Evolutionary conservation across 805 yeast genomes (phyloP).

Genomic region (Candida broadrunensis): DNA sequence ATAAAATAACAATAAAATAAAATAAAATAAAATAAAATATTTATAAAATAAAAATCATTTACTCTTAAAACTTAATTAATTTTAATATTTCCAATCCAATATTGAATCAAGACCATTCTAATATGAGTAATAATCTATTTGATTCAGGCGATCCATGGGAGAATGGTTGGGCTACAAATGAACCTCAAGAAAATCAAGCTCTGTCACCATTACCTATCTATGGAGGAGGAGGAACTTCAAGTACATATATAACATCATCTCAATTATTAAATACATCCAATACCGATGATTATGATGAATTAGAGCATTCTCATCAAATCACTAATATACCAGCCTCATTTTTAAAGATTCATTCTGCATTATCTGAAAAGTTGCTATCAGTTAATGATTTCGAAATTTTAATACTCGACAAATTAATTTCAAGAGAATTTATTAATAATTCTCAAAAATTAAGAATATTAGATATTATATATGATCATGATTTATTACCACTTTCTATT

Average conservation of each 20-base stretch:
- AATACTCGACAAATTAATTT: constrained; percentile 26
- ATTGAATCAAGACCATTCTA: too few species aligned
- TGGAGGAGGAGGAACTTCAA: constrained; percentile 5
- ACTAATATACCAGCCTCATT: constrained; percentile 29
- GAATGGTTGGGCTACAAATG: constrained; percentile 34
- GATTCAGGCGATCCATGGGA: constrained; percentile 35
- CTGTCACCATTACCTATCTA: constrained; percentile 1
- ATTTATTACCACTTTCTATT: constrained; percentile 26
- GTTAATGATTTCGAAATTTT: constrained; percentile 27
- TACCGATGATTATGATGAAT: background rate
- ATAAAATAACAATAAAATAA: too few species aligned
- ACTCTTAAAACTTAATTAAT: too few species aligned
- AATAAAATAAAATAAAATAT: too few species aligned
- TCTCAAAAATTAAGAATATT: constrained; percentile 31
- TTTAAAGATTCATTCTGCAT: constrained; percentile 14
- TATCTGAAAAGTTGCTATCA: constrained; percentile 15
- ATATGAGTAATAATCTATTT: background rate
- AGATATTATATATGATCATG: constrained; percentile 34
- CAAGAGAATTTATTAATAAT: constrained; percentile 19
- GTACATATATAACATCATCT: constrained; percentile 22
- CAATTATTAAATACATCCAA: constrained; percentile 13
- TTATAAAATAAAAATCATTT: too few species aligned
- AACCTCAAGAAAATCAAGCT: constrained; percentile 1
- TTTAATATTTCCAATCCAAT: too few species aligned
- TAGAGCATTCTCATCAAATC: constrained; percentile 3